A percentile compares a stretch with the other conserved stretches of the same genome.
These are phyloP conservation scores for Hyaloscypha bicolor DNA, from an alignment of 495 filamentous ascomycete genomes.

Conservation along the genomic window DNA sequence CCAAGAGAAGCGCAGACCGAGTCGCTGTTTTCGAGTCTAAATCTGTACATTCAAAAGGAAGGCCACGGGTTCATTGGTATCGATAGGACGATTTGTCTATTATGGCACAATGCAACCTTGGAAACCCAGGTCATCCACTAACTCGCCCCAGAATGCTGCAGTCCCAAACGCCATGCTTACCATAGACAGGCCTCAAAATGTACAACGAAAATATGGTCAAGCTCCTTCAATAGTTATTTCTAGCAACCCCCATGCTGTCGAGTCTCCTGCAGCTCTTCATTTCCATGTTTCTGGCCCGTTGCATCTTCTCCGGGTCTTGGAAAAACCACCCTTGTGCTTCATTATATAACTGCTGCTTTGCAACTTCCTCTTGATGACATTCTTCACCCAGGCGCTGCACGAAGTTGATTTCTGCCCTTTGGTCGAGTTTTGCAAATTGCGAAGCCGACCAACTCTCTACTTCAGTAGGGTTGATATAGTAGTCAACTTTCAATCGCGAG, in stretches of 20 bases:
- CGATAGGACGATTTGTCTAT: slow-evolving; percentile 13
- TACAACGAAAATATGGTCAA: slow-evolving; percentile 18
- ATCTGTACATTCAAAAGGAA: no score
- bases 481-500: slow-evolving; percentile 69
- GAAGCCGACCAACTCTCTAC: slow-evolving; percentile 65
- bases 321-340: slow-evolving; percentile 91
- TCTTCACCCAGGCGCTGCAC: slow-evolving; percentile 63
- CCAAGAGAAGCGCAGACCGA: no score
- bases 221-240: slow-evolving; percentile 5
- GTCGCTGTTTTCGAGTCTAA: no score
- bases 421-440: slow-evolving; percentile 74
- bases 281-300: slow-evolving; percentile 61
- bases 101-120: slow-evolving; percentile 10
- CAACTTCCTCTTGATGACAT: slow-evolving; percentile 71
- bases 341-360: slow-evolving; percentile 66
- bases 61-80: neutral
- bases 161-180: slow-evolving; percentile 33
- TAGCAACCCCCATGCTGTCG: slow-evolving; percentile 27
- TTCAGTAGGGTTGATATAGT: slow-evolving; percentile 81
- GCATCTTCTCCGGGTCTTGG: slow-evolving; percentile 76
- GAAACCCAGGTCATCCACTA: neutral
- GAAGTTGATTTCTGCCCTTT: slow-evolving; percentile 71
- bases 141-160: slow-evolving; percentile 24
- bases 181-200: slow-evolving; percentile 14
- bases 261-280: slow-evolving; percentile 38